Evolutionary conservation across 371 early-diverging fungal genomes (phyloP), one percentile per base, ranked within the genome.

Genomic region (Syncephalastrum monosporum): DNA sequence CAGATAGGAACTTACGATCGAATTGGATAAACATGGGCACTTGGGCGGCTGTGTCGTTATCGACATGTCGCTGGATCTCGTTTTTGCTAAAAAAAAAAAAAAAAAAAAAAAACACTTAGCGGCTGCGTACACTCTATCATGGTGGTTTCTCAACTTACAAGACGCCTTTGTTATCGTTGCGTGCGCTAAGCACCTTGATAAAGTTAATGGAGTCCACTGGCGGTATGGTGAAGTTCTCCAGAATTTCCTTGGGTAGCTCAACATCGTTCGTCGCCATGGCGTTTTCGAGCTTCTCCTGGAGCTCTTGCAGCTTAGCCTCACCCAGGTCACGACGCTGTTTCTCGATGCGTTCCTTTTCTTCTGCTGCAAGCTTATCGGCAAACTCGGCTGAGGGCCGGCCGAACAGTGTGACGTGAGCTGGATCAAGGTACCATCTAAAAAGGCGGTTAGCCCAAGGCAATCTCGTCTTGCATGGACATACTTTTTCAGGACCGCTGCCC

Each of bases 361-460:
- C 83, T 21, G 74, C 70, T 0, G 74, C 64, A 27, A 81, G 70
- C 42, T 81, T 74, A 19, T 82, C 68, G 2, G 88, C 83, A 53
- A 84, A 82, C 16, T 72, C 73, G 3, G 85, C 83, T 12, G 86
- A 86, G 1, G 88, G 88, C 56, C 78, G 80, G 25, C 79, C 88
- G 42, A 79, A 66, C 27, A 88, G 71, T 6, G 72, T 80, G 1
- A 82, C 70, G 48, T 79, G 82, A 38, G 77, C 76, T 13, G 79
- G 64, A 62, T 84, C 72, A 46, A 85, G 56, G 53, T 75, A 81
- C 73, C 82, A 83, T 50, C 81, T 82, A 56, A 1, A 23, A 1
- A 33, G 4, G 14, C n/a, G 25, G 12, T 53, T n/a, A 17, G 21
- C 17, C 12, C 38, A 33, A 47, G 38, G n/a, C 49, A 27, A 6